Evolutionary conservation across 2,329 filamentous ascomycete species (phyloP).

Genomic region (Sporothrix brasiliensis): DNA sequence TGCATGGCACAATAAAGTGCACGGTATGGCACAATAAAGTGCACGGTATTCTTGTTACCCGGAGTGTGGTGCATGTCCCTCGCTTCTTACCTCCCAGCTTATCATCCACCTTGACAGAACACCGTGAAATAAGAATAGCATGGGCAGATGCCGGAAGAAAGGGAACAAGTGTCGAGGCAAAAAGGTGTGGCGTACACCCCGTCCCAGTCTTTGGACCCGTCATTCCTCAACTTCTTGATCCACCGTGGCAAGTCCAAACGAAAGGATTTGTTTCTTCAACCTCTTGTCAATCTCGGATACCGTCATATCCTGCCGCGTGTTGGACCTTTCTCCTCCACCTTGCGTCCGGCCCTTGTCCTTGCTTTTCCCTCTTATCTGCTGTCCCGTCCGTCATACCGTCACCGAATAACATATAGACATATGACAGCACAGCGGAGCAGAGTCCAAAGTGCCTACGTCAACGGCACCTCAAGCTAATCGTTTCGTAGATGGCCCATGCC

Average conservation of each 20-base stretch:
- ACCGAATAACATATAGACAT: neutral
- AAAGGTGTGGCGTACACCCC: neutral
- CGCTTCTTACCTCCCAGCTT: neutral
- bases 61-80: conserved; percentile 21
- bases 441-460: conserved; percentile 14
- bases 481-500: too few relatives aligned
- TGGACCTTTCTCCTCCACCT: neutral
- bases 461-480: neutral
- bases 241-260: too few relatives aligned
- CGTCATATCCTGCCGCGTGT: conserved; percentile 2
- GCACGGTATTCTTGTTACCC: conserved; percentile 17
- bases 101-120: neutral
- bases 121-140: neutral
- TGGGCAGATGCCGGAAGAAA: neutral
- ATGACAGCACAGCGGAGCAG: neutral
- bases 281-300: neutral
- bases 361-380: neutral
- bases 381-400: neutral
- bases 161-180: neutral
- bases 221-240: neutral
- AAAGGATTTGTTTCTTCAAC: neutral
- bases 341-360: conserved; percentile 7
- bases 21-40: conserved; percentile 23
- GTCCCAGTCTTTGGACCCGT: conserved; percentile 17
- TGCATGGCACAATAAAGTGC: conserved; percentile 28